Evolutionary conservation across 164 flowering plant genomes (phyloP).

Genomic region (Vitis cinerea): DNA sequence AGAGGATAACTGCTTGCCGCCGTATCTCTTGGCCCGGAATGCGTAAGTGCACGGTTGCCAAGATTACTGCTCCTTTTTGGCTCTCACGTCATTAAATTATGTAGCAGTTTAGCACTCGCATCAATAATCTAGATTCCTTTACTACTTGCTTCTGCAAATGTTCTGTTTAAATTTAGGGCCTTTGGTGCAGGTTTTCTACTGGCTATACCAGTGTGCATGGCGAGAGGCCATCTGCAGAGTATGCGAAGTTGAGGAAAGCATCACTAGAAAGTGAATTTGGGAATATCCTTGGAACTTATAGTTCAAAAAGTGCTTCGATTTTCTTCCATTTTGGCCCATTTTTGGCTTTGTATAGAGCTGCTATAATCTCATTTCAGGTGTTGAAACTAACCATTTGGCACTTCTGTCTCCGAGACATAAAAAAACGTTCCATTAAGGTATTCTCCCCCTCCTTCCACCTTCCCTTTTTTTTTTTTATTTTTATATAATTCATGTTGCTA

Average conservation of each 20-base stretch:
- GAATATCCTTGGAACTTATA: slow-evolving; percentile 56
- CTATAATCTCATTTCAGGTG: slow-evolving; percentile 79
- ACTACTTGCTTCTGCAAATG: background rate
- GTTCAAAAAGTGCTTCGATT: slow-evolving; percentile 54
- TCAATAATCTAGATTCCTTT: background rate
- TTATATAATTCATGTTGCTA: no score
- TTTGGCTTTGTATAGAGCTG: slow-evolving; percentile 89
- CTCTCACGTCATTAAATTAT: background rate
- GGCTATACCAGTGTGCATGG: slow-evolving; percentile 88
- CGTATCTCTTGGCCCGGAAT: slow-evolving; percentile 18
- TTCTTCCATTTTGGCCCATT: slow-evolving; percentile 78
- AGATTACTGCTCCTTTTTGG: background rate
- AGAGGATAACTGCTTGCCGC: slow-evolving; percentile 17
- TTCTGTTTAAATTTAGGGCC: slow-evolving; percentile 1
- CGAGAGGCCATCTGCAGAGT: slow-evolving; percentile 83
- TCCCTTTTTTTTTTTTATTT: background rate
- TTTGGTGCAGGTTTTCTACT: slow-evolving; percentile 66
- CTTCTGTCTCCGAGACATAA: slow-evolving; percentile 69
- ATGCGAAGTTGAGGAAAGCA: slow-evolving; percentile 86
- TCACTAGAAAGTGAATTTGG: slow-evolving; percentile 89
- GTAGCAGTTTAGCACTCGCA: background rate
- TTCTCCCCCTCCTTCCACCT: background rate
- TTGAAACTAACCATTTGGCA: slow-evolving; percentile 73
- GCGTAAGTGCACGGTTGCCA: slow-evolving; percentile 24
- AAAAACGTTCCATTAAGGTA: slow-evolving; percentile 79